Evolutionary conservation across 345 rosid species (phyloP), one percentile per base, ranked within the genome.

Genomic region (Trapa bicornis): DNA sequence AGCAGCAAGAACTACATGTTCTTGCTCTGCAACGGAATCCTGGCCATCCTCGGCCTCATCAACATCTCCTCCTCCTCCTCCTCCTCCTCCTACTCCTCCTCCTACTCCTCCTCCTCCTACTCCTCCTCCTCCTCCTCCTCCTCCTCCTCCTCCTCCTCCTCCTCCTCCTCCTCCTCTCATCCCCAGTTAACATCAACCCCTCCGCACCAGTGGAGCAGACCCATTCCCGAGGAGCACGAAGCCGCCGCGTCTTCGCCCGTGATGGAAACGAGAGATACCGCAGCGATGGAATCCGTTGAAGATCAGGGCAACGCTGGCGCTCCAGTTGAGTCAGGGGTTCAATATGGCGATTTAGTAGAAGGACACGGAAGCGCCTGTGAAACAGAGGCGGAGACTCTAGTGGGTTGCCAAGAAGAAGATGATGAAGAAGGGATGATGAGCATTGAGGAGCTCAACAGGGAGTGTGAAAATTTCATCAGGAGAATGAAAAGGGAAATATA

Each of bases 401-500:
- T 57, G 64, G 35, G n/a, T 32, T 6, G 35, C 57, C n/a, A 58
- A 11, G 65, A 42, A 42, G 22, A 11, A 4, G 71, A 70, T 13
- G 58, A 69, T 1, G 79, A 67, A 67, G 70, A 69, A 38, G 74
- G 39, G 58, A 22, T 22, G 29, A 35, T 82, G 39, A 86, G 85
- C 73, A 41, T 45, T 1, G 97, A 90, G 48, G 96, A 88, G 45
- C 76, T 86, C 37, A 80, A 91, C 78, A 77, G 79, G 83, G 85
- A 77, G 77, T 88, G 86, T 54, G 97, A 88, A 0, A 82, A 87
- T 1, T 91, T 88, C 74, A 91, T 88, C 35, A 87, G 72, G 61
- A 84, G 43, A 76, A 77, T 91, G 87, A 88, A 64, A 62, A 71
- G 75, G 4, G 73, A n/a, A 52, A 84, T 87, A 41, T n/a, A 35